These are phyloP conservation scores for Boletus hoseneyae DNA, from an alignment of 1,284 basidiomycete genomes.

Conservation along the genomic window DNA sequence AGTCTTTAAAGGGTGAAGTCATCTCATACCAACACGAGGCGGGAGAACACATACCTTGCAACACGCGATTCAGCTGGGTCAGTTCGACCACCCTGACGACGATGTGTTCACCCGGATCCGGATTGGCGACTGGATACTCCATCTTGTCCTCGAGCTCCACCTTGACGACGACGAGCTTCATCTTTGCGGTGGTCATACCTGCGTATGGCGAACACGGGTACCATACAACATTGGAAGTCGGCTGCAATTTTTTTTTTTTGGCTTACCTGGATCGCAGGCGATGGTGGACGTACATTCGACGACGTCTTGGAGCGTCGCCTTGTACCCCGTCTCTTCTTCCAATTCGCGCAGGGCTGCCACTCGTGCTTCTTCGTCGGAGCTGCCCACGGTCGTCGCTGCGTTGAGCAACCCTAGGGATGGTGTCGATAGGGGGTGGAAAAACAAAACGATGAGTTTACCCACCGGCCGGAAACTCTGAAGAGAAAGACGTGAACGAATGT, in stretches of 20 bases:
- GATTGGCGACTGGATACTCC: constrained; percentile 57
- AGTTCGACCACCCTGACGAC: constrained; percentile 70
- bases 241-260: too few species aligned
- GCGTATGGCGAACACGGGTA: neutral
- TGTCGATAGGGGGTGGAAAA: neutral
- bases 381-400: constrained; percentile 38
- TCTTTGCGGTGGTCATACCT: constrained; percentile 84
- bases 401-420: constrained; percentile 67
- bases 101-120: constrained; percentile 84
- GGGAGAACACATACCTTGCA: constrained; percentile 53
- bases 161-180: constrained; percentile 69
- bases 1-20: constrained; percentile 44
- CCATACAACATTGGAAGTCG: too few species aligned
- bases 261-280: constrained; percentile 66
- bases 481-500: too few species aligned
- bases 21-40: neutral
- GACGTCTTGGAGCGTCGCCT: constrained; percentile 48
- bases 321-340: constrained; percentile 88
- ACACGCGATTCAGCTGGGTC: constrained; percentile 53
- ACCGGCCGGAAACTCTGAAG: constrained; percentile 80
- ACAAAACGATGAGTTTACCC: neutral
- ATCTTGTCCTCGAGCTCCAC: constrained; percentile 60
- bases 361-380: constrained; percentile 61
- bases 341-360: constrained; percentile 82
- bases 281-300: constrained; percentile 66